Base-by-base conservation (phyloP, 805 yeast genomes). In the Starmerella etchellsii region DNA sequence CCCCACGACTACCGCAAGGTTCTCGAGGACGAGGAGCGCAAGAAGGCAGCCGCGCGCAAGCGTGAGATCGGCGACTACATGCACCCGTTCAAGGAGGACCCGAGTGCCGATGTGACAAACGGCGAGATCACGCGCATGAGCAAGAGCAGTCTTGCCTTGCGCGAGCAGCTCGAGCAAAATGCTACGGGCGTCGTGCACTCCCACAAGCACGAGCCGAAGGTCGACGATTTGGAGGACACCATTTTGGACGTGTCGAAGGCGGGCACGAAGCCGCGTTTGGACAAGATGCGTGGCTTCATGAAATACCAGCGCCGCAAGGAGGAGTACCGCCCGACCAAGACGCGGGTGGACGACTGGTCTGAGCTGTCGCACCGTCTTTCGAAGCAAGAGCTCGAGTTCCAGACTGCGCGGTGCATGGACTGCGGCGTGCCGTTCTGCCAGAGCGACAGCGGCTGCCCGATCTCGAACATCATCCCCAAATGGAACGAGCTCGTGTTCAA, bases 371-470 rank as follows among this genome's bases (percentile, higher is more conserved):
- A 74, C 13, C 74, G 95, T 41, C 69, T 88, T 53, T 68, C 84
- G 42, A 81, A 82, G 63, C 85, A 81, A 39, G 97, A 91, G 52
- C 78, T 88, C 56, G 74, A 77, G 60, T 74, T 71, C 60, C 96
- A 88, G 68, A 82, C 97, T 43, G 95, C 97, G 14, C 76, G 98
- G 64, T 88, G 98, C 72, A 88, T 91, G 94, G 97, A 88, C 65
- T 88, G 98, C 70, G 98, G 98, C 69, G 93, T 91, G 54, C 98
- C 98, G 44, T 88, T 88, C 75, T 88, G 98, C 70, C 93, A 88
- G 57, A 80, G 94, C 36, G 97, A 88, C 62, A 81, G 95, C 33
- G 98, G 98, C 45, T 88, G 98, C 68, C 98, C 98, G 40, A 81
- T 88, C 51, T 85, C 96, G 40, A 88, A 88, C 65, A 78, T 88